Evolutionary conservation across 352 stramenopile genomes (phyloP).

Genomic region (Aphanomyces invadans): DNA sequence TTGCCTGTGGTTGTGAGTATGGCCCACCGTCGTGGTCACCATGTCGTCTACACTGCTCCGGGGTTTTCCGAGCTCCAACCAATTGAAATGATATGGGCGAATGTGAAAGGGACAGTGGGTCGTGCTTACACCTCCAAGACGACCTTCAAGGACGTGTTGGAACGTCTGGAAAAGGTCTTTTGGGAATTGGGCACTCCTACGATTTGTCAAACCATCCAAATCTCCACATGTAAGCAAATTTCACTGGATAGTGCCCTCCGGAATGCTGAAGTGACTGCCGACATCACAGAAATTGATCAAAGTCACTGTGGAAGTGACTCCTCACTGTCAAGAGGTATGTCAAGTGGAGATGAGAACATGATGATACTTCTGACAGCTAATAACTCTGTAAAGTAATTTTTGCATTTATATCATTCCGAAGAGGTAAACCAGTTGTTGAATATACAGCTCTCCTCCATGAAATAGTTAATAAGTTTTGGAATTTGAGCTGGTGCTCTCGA

Average conservation of each 20-base stretch:
- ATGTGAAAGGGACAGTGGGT: neutral
- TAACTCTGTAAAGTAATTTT: neutral
- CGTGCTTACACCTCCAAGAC: neutral
- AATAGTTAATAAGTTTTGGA: neutral
- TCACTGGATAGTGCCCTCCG: neutral
- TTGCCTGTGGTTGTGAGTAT: neutral
- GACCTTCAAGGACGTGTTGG: neutral
- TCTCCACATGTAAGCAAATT: neutral
- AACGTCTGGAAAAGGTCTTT: neutral
- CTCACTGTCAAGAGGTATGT: neutral
- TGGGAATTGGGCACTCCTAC: neutral
- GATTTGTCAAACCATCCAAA: neutral
- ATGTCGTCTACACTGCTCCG: neutral
- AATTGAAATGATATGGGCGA: neutral
- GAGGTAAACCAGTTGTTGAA: neutral
- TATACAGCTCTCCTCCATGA: neutral
- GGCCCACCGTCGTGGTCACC: neutral
- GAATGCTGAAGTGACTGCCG: neutral
- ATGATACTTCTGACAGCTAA: neutral
- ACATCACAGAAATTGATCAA: neutral
- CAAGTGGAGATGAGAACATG: neutral
- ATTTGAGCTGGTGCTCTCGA: neutral
- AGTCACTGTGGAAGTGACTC: neutral
- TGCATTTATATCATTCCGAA: neutral
- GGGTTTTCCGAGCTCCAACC: neutral